phyloP scores from a whole-genome alignment of 2,329 filamentous ascomycete species.

The Fusarium setosum region DNA sequence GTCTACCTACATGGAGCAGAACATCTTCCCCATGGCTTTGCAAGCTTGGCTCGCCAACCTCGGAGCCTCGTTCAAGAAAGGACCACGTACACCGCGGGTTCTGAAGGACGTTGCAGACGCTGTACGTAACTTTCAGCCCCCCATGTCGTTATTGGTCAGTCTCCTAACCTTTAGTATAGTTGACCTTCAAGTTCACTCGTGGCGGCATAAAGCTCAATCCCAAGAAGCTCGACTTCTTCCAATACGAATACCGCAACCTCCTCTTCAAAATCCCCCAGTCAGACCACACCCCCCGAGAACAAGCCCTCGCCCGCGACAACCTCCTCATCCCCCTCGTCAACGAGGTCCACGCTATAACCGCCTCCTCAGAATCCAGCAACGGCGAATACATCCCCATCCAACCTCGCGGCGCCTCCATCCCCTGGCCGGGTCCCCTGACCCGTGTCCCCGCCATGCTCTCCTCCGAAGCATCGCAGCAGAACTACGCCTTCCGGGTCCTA shows the following conservation, averaged over 20 bases:
- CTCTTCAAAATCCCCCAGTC: conserved; percentile 44
- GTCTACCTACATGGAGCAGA: conserved; percentile 60
- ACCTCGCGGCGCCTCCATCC: conserved; percentile 30
- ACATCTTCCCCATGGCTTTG: conserved; percentile 62
- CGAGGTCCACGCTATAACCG: conserved; percentile 40
- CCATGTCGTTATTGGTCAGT: too few species aligned
- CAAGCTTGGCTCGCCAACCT: conserved; percentile 87
- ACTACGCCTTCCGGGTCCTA: conserved; percentile 39
- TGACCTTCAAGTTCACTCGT: conserved; percentile 88
- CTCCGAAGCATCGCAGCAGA: conserved; percentile 14
- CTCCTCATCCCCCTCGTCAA: conserved; percentile 40
- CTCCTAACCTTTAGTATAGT: conserved; percentile 59
- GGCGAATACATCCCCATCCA: conserved; percentile 21
- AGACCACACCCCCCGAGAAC: conserved; percentile 36
- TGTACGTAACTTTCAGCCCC: conserved; percentile 55
- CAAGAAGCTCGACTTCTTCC: conserved; percentile 84
- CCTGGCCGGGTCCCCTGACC: conserved; percentile 40
- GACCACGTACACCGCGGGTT: conserved; percentile 51
- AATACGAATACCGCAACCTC: conserved; percentile 70
- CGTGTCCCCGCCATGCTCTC: conserved; percentile 42
- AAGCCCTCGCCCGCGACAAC: conserved; percentile 27
- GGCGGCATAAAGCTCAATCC: conserved; percentile 87
- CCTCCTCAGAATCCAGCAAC: conserved; percentile 1
- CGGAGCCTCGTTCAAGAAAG: conserved; percentile 47
- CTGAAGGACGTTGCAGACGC: conserved; percentile 77